Evolutionary conservation across 1,284 basidiomycete species (phyloP).

Genomic region (Ganoderma lingzhi): DNA sequence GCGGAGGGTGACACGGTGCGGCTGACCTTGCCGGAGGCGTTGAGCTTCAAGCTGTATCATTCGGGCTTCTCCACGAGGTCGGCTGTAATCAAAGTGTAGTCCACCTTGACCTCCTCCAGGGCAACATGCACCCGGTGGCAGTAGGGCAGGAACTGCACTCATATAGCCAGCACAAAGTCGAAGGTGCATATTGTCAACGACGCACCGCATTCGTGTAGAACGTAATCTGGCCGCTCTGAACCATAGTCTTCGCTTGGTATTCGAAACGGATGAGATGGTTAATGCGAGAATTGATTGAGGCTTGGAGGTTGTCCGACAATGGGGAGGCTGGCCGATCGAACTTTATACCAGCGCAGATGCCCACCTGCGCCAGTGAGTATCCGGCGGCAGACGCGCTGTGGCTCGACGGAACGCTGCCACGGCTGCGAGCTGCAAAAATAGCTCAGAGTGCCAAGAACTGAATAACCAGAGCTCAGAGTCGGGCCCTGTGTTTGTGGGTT

Average conservation of each 20-base stretch:
- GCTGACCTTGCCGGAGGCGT: conserved; percentile 49
- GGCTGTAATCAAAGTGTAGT: conserved; percentile 52
- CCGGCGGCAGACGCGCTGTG: neutral
- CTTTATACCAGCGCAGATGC: neutral
- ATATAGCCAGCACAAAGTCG: neutral
- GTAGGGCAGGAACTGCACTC: neutral
- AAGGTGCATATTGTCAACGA: neutral
- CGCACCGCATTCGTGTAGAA: neutral
- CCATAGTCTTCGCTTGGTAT: neutral
- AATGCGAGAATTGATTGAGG: neutral
- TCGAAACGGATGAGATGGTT: neutral
- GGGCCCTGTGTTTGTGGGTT: neutral
- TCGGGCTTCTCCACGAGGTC: conserved; percentile 69
- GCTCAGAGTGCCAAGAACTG: neutral
- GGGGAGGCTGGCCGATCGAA: neutral
- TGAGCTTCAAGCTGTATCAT: conserved; percentile 60
- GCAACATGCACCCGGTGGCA: conserved; percentile 46
- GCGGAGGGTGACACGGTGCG: conserved; percentile 35
- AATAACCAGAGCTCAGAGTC: neutral
- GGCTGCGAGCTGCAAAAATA: neutral
- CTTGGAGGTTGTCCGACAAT: neutral
- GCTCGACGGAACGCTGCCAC: neutral
- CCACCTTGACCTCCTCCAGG: conserved; percentile 52
- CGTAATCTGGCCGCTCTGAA: neutral
- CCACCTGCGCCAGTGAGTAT: too few species aligned